A percentile compares a stretch with the other conserved stretches of the same genome.
phyloP scores from a whole-genome alignment of 129 eudicot species.

The Sambucus nigra region DNA sequence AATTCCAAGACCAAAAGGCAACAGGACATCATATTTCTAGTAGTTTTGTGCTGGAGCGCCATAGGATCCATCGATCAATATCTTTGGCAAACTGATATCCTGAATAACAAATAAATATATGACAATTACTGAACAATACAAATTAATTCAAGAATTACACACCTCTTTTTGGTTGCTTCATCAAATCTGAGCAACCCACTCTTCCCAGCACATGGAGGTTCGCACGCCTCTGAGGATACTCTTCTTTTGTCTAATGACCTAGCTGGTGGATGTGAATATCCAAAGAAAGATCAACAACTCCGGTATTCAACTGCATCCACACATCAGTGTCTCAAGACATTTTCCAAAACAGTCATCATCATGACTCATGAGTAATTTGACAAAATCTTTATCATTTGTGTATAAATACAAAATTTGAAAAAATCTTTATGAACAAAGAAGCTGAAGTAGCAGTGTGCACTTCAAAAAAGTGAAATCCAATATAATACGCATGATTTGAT shows the following conservation, averaged over 20 bases:
- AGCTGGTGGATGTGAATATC: slow-evolving; percentile 83
- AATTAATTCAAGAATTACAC: slow-evolving; percentile 1
- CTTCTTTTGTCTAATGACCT: slow-evolving; percentile 95
- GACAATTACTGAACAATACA: background rate
- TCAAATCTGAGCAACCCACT: slow-evolving; percentile 95
- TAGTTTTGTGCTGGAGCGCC: slow-evolving; percentile 99
- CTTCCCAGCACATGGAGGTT: slow-evolving; percentile 64
- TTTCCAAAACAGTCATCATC: no score
- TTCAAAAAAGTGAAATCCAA: no score
- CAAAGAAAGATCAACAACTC: no score
- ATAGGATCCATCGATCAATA: slow-evolving; percentile 89
- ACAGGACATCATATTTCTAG: slow-evolving; percentile 73
- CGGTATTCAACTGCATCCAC: no score
- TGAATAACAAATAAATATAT: background rate
- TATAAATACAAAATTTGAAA: no score
- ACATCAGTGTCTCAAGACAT: no score
- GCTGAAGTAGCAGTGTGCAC: no score
- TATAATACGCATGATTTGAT: no score
- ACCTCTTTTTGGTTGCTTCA: slow-evolving; percentile 77
- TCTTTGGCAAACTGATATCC: slow-evolving; percentile 73
- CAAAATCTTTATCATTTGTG: no score
- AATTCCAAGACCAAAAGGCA: slow-evolving; percentile 93
- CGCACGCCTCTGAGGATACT: slow-evolving; percentile 82
- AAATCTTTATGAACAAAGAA: no score
- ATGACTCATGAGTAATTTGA: no score